A percentile compares a stretch with the other conserved stretches of the same genome.
These are phyloP conservation scores for Quercus agrifolia DNA, from an alignment of 306 rosid species.

Conservation along the genomic window DNA sequence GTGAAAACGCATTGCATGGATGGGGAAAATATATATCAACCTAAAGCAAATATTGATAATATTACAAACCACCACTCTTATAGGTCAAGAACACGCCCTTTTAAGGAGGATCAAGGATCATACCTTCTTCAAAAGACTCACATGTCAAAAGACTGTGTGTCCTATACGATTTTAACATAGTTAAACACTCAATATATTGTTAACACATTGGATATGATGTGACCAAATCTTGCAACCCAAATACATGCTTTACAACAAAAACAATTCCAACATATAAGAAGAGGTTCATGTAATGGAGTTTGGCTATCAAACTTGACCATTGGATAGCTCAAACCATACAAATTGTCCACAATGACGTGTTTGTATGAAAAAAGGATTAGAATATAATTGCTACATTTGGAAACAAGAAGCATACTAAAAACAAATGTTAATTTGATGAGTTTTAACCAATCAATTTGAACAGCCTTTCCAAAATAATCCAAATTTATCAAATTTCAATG, in stretches of 20 bases:
- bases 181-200: not conserved
- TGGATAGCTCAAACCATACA: not conserved
- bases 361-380: too few relatives aligned
- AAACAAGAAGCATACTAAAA: too few relatives aligned
- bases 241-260: not conserved
- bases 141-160: not conserved
- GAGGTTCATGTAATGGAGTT: not conserved
- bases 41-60: not conserved
- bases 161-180: not conserved
- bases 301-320: not conserved
- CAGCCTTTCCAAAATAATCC: too few relatives aligned
- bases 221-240: not conserved
- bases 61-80: not conserved
- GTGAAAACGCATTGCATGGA: not conserved
- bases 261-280: not conserved
- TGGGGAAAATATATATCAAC: not conserved
- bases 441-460: too few relatives aligned
- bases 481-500: too few relatives aligned
- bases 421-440: too few relatives aligned
- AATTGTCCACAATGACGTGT: too few relatives aligned
- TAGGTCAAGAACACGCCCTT: not conserved
- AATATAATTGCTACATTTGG: too few relatives aligned
- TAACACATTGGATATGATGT: not conserved
- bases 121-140: not conserved
- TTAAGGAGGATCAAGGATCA: not conserved